phyloP scores from a whole-genome alignment of 257 asterid species.

The Solanum chiquidenum region DNA sequence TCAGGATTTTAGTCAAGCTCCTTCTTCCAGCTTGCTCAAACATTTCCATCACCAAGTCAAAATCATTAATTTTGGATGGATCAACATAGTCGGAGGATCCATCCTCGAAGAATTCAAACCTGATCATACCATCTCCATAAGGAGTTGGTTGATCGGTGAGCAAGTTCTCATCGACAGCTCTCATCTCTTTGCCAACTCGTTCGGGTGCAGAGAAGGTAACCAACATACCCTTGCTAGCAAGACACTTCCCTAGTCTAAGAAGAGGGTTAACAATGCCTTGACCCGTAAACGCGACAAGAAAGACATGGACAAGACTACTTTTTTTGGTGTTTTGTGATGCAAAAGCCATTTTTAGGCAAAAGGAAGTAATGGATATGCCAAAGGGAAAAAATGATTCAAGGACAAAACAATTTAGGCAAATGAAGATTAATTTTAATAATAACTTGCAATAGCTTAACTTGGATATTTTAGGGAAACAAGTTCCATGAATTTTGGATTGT shows the following conservation, averaged over 20 bases:
- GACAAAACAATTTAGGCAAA: too few species aligned
- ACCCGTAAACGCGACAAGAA: background rate
- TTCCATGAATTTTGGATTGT: background rate
- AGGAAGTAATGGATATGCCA: background rate
- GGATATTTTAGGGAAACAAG: background rate
- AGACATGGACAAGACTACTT: background rate
- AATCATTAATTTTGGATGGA: background rate
- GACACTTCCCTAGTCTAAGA: background rate
- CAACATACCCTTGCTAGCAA: background rate
- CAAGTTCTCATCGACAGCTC: background rate
- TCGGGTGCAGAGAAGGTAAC: background rate
- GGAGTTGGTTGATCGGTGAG: background rate
- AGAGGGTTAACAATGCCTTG: background rate
- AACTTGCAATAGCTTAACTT: background rate
- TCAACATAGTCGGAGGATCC: background rate
- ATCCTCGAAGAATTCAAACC: background rate
- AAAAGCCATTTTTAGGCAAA: background rate
- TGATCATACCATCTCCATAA: background rate
- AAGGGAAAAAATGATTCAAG: too few species aligned
- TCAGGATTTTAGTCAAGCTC: background rate
- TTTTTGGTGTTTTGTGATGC: background rate
- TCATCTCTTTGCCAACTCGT: background rate
- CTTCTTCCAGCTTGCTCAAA: background rate
- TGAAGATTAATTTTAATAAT: background rate
- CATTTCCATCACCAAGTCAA: background rate